Conservation (phyloP, 345 rosid genomes). For the Erodium maritimum region DNA sequence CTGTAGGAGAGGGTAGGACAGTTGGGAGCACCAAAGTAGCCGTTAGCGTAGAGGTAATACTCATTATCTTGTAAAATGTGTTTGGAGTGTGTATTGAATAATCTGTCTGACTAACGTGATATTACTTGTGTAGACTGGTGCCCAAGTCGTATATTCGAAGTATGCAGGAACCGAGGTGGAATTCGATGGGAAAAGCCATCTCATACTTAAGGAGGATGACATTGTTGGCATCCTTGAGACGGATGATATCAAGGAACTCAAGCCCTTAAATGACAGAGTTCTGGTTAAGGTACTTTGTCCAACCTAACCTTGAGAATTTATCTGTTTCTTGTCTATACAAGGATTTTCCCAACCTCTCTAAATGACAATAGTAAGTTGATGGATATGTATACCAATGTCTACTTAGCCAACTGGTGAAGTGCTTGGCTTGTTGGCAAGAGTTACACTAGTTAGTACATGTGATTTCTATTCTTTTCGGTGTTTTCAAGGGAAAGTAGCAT, state of each 20-base stretch:
- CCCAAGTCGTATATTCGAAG: slow-evolving; percentile 72
- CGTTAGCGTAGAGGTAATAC: slow-evolving; percentile 29
- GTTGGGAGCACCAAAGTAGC: slow-evolving; percentile 43
- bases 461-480: too few relatives aligned
- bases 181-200: slow-evolving; percentile 68
- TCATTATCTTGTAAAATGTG: background rate
- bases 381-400: too few relatives aligned
- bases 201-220: slow-evolving; percentile 85
- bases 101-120: background rate
- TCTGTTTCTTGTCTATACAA: background rate
- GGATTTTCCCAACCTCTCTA: too few relatives aligned
- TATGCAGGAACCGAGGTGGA: slow-evolving; percentile 86
- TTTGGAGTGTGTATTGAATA: background rate
- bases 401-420: too few relatives aligned
- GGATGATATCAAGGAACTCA: slow-evolving; percentile 79
- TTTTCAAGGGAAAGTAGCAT: too few relatives aligned
- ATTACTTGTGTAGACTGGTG: slow-evolving; percentile 42
- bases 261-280: slow-evolving; percentile 83
- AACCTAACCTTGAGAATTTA: background rate
- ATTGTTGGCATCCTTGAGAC: slow-evolving; percentile 87
- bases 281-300: slow-evolving; percentile 49
- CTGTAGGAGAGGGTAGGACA: slow-evolving; percentile 67
- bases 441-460: too few relatives aligned
- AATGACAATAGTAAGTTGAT: too few relatives aligned
- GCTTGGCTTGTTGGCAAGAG: too few relatives aligned